Evolutionary conservation across 2,329 filamentous ascomycete genomes (phyloP), one percentile per base, ranked within the genome.

Genomic region (Arthrinium phaeospermum): DNA sequence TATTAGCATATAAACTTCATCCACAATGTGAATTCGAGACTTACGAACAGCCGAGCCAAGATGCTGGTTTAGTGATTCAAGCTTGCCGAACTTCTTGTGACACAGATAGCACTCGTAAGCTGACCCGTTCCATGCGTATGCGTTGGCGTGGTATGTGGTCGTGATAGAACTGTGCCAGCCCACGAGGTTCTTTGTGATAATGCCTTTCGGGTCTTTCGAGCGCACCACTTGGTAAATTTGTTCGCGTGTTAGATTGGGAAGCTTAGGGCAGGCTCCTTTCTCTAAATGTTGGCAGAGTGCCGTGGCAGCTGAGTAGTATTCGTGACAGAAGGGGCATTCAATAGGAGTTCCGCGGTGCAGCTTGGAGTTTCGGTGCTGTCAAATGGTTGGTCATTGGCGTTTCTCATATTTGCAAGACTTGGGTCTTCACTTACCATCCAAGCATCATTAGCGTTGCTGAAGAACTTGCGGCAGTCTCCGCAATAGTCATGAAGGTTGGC

Each of bases 211-310:
- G 72, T 92, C 90, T 1, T 82, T 81, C 19, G 77, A 73, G 2
- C 84, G 83, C 12, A 91, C 79, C 14, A 84, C 77, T 0, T 77
- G 73, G 77, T 86, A 86, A 5, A 91, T 82, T 4, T 74, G 78
- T 6, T 88, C 84, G 16, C 86, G 85, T 75, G 87, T 85, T 1
- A 91, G 61, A 4, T 75, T 71, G 0, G 78, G 80, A 0, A 87
- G 86, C 0, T 78, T 78, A 0, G 84, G 83, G 69, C 90, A 92
- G 0, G 82, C 79, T n/a, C 86, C 86, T 0, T 75, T 80, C 74
- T 92, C 91, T 0, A 92, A 79, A 73, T 92, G 89, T 76, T 90
- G 83, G 0, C 81, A 77, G 4, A 91, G 75, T 5, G 88, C 90
- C 0, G 86, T 88, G 2, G 89, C 88, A 0, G 86, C 86, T 12